Evolutionary conservation across 2,329 filamentous ascomycete species (phyloP).

Genomic region (Metarhizium brunneum): DNA sequence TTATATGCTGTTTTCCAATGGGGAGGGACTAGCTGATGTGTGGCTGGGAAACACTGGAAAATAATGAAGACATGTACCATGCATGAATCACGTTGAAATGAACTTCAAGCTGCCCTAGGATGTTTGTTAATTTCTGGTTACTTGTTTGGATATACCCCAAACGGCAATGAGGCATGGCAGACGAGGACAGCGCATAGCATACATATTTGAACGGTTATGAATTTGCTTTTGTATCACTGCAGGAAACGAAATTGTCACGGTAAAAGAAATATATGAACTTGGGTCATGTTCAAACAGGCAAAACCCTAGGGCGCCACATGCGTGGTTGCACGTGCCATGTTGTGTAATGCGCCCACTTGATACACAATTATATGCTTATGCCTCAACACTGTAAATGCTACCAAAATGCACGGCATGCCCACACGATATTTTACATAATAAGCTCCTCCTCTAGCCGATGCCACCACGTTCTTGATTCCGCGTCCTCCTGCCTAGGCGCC

Average conservation of each 20-base stretch:
- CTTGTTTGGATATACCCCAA: not conserved
- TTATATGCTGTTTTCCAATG: not conserved
- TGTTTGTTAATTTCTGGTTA: not conserved
- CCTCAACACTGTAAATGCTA: not conserved
- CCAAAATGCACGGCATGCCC: not conserved
- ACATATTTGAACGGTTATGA: not conserved
- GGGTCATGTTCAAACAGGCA: too few species aligned
- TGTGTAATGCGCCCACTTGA: not conserved
- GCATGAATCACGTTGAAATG: not conserved
- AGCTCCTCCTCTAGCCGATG: conserved; percentile 19
- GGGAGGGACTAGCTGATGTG: not conserved
- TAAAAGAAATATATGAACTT: not conserved
- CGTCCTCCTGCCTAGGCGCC: conserved; percentile 11
- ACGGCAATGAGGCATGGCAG: not conserved
- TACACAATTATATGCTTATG: not conserved
- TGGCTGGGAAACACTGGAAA: not conserved
- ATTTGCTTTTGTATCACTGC: not conserved
- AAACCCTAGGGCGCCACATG: too few species aligned
- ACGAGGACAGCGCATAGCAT: too few species aligned
- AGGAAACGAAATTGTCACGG: not conserved
- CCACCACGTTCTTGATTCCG: conserved; percentile 18
- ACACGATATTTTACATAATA: conserved; percentile 13
- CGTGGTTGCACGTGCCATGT: too few species aligned
- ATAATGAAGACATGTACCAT: not conserved
- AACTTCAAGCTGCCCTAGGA: not conserved